phyloP scores from a whole-genome alignment of 2,329 filamentous ascomycete genomes.

The Allantophomopsis cytisporea region DNA sequence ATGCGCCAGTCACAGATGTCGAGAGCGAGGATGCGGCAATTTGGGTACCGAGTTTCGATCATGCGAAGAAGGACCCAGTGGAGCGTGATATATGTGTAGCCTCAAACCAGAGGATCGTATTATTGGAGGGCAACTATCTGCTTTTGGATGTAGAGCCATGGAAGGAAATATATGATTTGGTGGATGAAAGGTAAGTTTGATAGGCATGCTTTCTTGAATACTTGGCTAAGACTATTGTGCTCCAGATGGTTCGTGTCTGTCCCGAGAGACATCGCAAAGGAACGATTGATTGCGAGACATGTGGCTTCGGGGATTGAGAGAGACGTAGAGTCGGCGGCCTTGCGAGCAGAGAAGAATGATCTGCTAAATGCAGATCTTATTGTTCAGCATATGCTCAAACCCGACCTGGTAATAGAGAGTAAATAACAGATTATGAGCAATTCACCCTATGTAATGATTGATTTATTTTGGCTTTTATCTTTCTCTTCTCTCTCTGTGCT shows the following conservation, averaged over 20 bases:
- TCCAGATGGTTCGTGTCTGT: too few species aligned
- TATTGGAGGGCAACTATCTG: slow-evolving; percentile 71
- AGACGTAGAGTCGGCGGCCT: not conserved
- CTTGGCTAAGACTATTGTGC: too few species aligned
- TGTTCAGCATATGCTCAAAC: not conserved
- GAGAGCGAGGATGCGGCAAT: slow-evolving; percentile 23
- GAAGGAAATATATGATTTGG: slow-evolving; percentile 46
- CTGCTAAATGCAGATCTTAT: not conserved
- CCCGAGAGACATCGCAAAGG: slow-evolving; percentile 14
- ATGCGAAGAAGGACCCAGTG: slow-evolving; percentile 64
- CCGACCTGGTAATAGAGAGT: not conserved
- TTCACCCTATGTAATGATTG: too few species aligned
- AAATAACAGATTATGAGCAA: too few species aligned
- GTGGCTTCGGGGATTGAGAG: not conserved
- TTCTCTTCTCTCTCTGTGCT: too few species aligned
- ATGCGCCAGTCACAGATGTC: slow-evolving; percentile 15
- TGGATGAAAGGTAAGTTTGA: slow-evolving; percentile 47
- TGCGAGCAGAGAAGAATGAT: not conserved
- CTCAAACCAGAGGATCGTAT: slow-evolving; percentile 44
- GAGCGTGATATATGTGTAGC: slow-evolving; percentile 51
- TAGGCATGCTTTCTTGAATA: too few species aligned
- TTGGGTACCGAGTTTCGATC: slow-evolving; percentile 67
- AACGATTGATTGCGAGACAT: not conserved
- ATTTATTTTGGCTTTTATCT: too few species aligned
- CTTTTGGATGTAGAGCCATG: slow-evolving; percentile 51